phyloP scores from a whole-genome alignment of 73 alveolate genomes.

The Symbiodinium natans region DNA sequence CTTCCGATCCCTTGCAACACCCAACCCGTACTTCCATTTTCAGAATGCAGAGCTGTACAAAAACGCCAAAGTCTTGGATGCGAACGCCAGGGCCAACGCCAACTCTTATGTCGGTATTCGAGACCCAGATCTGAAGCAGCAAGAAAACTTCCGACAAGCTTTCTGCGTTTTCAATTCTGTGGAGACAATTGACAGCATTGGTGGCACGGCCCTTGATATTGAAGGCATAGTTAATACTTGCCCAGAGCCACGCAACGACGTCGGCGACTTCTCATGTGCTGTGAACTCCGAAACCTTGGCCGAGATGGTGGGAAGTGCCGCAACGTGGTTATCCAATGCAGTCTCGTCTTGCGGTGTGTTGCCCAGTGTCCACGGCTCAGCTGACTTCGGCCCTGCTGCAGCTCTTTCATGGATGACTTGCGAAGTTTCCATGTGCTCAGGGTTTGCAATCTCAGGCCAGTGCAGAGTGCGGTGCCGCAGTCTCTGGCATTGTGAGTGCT shows the following conservation, averaged over 20 bases:
- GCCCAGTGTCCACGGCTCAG: constrained; percentile 1
- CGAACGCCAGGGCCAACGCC: not conserved
- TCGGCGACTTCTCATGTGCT: not conserved
- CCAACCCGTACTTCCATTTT: not conserved
- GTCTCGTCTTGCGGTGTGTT: not conserved
- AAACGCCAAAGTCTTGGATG: not conserved
- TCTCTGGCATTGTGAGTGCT: not conserved
- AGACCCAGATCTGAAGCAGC: not conserved
- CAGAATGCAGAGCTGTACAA: not conserved
- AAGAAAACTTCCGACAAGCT: constrained; percentile 17
- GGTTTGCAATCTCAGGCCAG: too few species aligned
- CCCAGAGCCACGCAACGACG: not conserved
- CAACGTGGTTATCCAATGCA: not conserved
- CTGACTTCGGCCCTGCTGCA: not conserved
- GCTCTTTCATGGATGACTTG: too few species aligned
- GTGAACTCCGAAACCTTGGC: not conserved
- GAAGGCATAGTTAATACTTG: not conserved
- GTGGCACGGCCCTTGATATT: constrained; percentile 55
- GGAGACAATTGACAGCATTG: constrained; percentile 79
- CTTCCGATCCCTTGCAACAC: not conserved
- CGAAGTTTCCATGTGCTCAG: too few species aligned
- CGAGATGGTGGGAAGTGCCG: constrained; percentile 10
- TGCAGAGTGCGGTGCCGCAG: constrained; percentile 12
- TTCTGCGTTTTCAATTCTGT: constrained; percentile 79
- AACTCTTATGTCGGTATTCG: not conserved